Base-by-base conservation (phyloP, 768 basidiomycete species). In the Boletellus ananas region DNA sequence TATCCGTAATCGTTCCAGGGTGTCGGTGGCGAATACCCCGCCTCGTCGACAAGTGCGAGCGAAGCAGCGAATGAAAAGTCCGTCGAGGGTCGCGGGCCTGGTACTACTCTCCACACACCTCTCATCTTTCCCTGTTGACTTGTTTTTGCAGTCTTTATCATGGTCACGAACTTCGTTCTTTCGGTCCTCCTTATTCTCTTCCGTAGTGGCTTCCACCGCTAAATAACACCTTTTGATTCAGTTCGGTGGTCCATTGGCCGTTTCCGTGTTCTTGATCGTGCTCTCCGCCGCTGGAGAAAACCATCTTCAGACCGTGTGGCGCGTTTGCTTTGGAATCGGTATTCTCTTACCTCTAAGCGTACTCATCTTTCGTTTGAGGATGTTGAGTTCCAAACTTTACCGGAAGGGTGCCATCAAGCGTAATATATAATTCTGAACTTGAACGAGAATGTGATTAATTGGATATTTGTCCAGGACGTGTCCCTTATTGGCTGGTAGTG, bases 21-120 rank as follows among this genome's bases (percentile, higher is more conserved):
- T 51, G 85, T 86, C 12, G 85, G 85, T 33, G 86, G 86, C 21
- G 86, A 89, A 69, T 89, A 90, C 64, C 86, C 87, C 1, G 84
- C 83, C 8, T 84, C 81, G 6, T 83, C 81, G 0, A 82, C 84
- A 0, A 78, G 78, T 36, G 85, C 86, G 5, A 79, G 77, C 27
- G 87, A 89, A 64, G 79, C 85, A 27, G 84, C 86, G 16, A 88
- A 89, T 58, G 85, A 89, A 66, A 80, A 77, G 58, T 79, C 79
- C 66, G 47, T 78, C 25, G 72, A 75, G 56, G 64, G 73, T 45
- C 77, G 86, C 34, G 87, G 87, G 1, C 82, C 83, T 55, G 70
- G 81, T 81, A 57, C 25, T 81, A 57, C 25, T 44, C 10, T 25
- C 2, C 16, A 58, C 58, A n/a, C 47, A 50, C 16, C 43, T 29